Percentiles rank a stretch among this genome's conserved stretches.
Conservation (phyloP, 768 basidiomycete genomes). For the Scleroderma bovista region DNA sequence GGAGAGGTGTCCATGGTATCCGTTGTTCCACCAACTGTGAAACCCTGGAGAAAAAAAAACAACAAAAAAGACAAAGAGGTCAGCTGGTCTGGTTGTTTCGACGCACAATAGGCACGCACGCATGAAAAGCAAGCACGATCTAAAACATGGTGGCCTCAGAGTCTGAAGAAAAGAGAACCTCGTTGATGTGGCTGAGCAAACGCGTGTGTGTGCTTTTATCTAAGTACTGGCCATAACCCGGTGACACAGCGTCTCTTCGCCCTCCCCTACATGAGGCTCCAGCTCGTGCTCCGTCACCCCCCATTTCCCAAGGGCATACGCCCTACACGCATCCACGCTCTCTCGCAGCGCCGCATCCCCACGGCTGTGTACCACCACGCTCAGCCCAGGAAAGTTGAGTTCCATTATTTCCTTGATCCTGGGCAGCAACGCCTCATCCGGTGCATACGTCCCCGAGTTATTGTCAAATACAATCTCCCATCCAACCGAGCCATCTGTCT, state of each 20-base stretch:
- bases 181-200: conserved; percentile 33
- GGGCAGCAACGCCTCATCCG: conserved; percentile 58
- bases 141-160: conserved; percentile 18
- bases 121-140: conserved; percentile 18
- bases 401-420: conserved; percentile 57
- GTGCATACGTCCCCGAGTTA: conserved; percentile 81
- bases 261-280: conserved; percentile 53
- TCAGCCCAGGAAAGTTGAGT: conserved; percentile 67
- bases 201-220: too few relatives aligned
- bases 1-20: conserved; percentile 29
- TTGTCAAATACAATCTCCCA: conserved; percentile 90
- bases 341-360: conserved; percentile 50
- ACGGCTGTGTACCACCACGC: conserved; percentile 47
- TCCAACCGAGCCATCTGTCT: conserved; percentile 46
- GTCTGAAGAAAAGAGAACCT: conserved; percentile 16
- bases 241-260: conserved; percentile 47
- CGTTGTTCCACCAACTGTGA: conserved; percentile 28
- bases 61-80: background rate
- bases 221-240: conserved; percentile 12
- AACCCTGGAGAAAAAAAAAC: conserved; percentile 18
- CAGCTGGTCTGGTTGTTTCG: background rate
- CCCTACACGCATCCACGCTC: conserved; percentile 63
- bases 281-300: conserved; percentile 56
- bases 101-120: background rate
- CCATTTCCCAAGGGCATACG: conserved; percentile 56